phyloP scores from a whole-genome alignment of 192 early-diverging fungal species.

The Spizellomyces punctatus region DNA sequence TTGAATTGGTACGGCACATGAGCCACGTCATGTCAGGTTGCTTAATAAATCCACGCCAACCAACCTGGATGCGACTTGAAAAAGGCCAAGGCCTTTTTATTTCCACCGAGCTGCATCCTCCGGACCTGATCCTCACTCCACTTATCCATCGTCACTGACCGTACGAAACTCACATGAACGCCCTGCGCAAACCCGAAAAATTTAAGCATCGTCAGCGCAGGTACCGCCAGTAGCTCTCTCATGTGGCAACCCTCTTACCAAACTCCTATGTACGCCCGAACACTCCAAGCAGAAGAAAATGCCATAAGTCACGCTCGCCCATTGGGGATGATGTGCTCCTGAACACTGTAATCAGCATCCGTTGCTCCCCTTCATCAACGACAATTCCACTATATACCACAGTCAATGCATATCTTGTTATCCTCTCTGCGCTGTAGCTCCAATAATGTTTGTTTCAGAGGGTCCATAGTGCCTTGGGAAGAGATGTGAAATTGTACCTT shows the following conservation, averaged over 20 bases:
- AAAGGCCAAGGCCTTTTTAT: slow-evolving; percentile 81
- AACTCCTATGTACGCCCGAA: slow-evolving; percentile 84
- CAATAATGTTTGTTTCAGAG: slow-evolving; percentile 31
- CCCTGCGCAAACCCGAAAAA: slow-evolving; percentile 16
- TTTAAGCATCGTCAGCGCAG: background rate
- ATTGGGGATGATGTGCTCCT: slow-evolving; percentile 43
- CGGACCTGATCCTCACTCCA: slow-evolving; percentile 95
- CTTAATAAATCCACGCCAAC: slow-evolving; percentile 3
- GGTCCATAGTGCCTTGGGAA: slow-evolving; percentile 18
- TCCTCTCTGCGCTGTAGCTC: slow-evolving; percentile 38
- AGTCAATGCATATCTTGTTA: slow-evolving; percentile 81
- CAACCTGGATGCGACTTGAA: slow-evolving; percentile 71
- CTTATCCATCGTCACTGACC: slow-evolving; percentile 98
- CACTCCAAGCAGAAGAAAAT: slow-evolving; percentile 97
- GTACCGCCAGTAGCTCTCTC: too few species aligned
- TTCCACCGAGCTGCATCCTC: slow-evolving; percentile 93
- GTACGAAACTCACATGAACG: slow-evolving; percentile 81
- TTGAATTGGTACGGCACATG: background rate
- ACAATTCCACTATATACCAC: slow-evolving; percentile 59
- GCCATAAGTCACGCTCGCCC: slow-evolving; percentile 91
- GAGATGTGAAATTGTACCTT: too few species aligned
- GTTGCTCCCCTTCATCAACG: background rate
- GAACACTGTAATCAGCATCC: background rate
- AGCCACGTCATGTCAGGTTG: slow-evolving; percentile 2
- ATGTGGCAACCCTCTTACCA: slow-evolving; percentile 66